Evolutionary conservation across 2,329 filamentous ascomycete species (phyloP), one percentile per base, ranked within the genome.

Genomic region (Penicillium sp.): DNA sequence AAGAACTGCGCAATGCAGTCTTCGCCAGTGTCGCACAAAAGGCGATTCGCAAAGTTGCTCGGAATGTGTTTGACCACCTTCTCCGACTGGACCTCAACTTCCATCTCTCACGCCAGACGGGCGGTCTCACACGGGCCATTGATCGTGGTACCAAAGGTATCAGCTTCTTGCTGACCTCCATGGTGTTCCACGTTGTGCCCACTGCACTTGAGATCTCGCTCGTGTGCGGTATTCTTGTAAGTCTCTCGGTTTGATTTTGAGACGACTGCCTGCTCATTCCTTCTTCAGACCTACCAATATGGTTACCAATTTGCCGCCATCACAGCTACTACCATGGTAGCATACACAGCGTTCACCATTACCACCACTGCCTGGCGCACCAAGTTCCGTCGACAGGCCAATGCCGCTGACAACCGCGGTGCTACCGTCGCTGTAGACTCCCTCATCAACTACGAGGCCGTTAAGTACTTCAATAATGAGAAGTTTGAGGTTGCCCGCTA

Each of bases 391-490:
- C 91, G 94, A 71, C 91, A 96, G 78, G 93, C 95, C 42, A 99
- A 99, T 75, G 92, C 93, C 6, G 96, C 95, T 0, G 96, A 99
- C 71, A 99, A 98, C 79, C 92, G 89, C 75, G 95, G 92, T 0
- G 96, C 94, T 0, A 98, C 94, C 0, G 92, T 98, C 8, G 94
- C 94, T 0, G 93, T 98, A 1, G 95, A 99, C 79, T 97, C 93
- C 0, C 82, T 99, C 55, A 97, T 99, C 83, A 99, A 99, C 81
- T 99, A 97, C 73, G 95, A 99, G 79, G 94, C 96, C 15, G 95
- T 99, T 74, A 99, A 99, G 80, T 97, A 98, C 81, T 99, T 98
- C 82, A 99, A 99, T 82, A 99, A 99, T 73, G 96, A 99, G 75
- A 92, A 91, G 68, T 98, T 93, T 68, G 95, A 99, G 80, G 92